Percentiles rank a stretch among this genome's conserved stretches.
Evolutionary conservation across 306 rosid species (phyloP).

Genomic region (Dalbergia cultrata): DNA sequence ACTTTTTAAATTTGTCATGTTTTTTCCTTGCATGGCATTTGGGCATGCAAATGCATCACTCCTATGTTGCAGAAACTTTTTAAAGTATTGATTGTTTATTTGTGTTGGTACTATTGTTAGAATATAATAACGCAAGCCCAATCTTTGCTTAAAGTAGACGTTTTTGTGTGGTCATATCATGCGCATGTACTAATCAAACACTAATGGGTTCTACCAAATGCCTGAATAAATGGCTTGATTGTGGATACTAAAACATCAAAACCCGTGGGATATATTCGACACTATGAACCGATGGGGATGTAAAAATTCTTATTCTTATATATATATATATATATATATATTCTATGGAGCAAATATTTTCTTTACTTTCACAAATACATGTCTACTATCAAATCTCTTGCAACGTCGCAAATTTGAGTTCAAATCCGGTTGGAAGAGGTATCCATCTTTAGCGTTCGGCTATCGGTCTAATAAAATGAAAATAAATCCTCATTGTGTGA

Average conservation of each 20-base stretch:
- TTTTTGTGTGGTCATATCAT: conserved; percentile 70
- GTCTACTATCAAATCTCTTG: too few relatives aligned
- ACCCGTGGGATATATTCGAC: conserved; percentile 9
- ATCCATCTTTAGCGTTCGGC: too few relatives aligned
- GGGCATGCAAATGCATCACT: conserved; percentile 49
- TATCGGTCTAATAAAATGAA: too few relatives aligned
- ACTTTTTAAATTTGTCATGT: conserved; percentile 23
- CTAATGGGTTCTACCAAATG: conserved; percentile 28
- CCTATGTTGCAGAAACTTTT: conserved; percentile 43
- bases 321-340: too few relatives aligned
- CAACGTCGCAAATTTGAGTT: too few relatives aligned
- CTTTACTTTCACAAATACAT: too few relatives aligned
- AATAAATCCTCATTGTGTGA: too few relatives aligned
- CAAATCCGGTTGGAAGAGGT: too few relatives aligned
- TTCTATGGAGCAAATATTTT: too few relatives aligned
- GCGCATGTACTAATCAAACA: conserved; percentile 49
- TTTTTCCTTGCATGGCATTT: conserved; percentile 47
- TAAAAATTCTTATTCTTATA: too few relatives aligned
- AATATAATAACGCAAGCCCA: background rate
- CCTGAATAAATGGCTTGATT: conserved; percentile 49
- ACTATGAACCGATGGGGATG: too few relatives aligned
- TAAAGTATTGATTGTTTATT: conserved; percentile 25
- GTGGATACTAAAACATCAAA: conserved; percentile 30
- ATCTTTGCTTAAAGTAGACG: conserved; percentile 54
- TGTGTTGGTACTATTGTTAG: background rate